Evolutionary conservation across 176 grass and related monocot species (phyloP).

Genomic region (Chrysopogon serrulatus): DNA sequence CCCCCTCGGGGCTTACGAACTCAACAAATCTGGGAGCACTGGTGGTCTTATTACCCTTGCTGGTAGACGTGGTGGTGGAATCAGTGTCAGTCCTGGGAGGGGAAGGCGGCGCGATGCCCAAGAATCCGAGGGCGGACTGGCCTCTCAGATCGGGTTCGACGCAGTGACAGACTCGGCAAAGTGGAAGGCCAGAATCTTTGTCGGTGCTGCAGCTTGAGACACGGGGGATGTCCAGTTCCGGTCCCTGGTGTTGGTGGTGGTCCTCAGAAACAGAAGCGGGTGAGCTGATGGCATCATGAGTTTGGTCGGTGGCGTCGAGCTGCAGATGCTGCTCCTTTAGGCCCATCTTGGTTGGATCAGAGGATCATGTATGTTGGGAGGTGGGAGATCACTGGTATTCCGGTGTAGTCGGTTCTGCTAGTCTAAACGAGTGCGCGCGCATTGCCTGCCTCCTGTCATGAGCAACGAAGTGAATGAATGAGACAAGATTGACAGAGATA

Average conservation of each 20-base stretch:
- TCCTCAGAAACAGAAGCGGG: slow-evolving; percentile 26
- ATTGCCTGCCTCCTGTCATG: neutral
- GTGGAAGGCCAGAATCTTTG: slow-evolving; percentile 36
- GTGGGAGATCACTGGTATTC: neutral
- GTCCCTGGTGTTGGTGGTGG: no score
- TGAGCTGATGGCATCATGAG: slow-evolving; percentile 12
- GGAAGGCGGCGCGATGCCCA: slow-evolving; percentile 55
- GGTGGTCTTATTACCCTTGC: neutral
- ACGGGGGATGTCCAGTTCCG: neutral
- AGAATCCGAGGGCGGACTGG: slow-evolving; percentile 56
- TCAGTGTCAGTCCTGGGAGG: slow-evolving; percentile 8
- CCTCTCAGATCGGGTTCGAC: slow-evolving; percentile 71
- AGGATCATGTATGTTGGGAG: no score
- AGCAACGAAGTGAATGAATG: no score
- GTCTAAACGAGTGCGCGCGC: neutral
- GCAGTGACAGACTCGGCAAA: slow-evolving; percentile 89
- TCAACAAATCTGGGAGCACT: slow-evolving; percentile 33
- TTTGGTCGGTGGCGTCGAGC: neutral
- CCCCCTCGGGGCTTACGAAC: slow-evolving; percentile 75
- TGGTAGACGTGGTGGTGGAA: slow-evolving; percentile 5
- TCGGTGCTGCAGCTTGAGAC: slow-evolving; percentile 66
- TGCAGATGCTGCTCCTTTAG: slow-evolving; percentile 44
- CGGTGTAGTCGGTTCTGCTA: neutral
- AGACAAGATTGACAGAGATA: neutral
- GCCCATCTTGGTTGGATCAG: slow-evolving; percentile 27